Conservation (phyloP, 2,329 filamentous ascomycete species). For the Diaporthe eres region DNA sequence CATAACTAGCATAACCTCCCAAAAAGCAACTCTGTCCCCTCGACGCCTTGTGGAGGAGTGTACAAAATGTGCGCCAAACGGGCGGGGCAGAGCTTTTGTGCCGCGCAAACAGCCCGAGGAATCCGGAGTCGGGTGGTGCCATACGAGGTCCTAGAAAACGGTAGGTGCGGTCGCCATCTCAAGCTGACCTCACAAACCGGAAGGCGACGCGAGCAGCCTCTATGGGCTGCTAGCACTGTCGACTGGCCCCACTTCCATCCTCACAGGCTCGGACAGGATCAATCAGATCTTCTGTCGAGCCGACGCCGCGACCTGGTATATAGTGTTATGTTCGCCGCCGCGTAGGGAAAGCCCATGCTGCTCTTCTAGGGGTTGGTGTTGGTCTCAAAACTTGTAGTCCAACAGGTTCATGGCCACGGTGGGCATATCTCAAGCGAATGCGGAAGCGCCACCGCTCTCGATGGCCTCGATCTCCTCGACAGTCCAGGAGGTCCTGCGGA, state of each 20-base stretch:
- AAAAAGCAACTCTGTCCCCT: background rate
- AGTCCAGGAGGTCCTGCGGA: constrained; percentile 81
- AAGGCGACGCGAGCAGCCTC: background rate
- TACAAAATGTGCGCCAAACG: background rate
- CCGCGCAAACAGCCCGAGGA: background rate
- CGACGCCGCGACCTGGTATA: background rate
- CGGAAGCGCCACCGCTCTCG: constrained; percentile 87
- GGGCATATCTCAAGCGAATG: constrained; percentile 58
- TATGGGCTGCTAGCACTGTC: background rate
- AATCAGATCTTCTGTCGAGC: background rate
- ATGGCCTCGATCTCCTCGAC: constrained; percentile 94
- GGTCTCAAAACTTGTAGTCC: background rate
- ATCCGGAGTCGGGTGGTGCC: background rate
- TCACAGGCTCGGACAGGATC: background rate
- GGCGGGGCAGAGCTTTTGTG: background rate
- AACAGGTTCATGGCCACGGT: background rate
- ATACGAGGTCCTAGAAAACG: background rate
- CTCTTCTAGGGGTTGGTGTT: background rate
- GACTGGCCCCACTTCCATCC: background rate
- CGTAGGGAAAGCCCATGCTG: constrained; percentile 13
- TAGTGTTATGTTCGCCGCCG: background rate
- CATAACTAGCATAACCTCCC: constrained; percentile 13
- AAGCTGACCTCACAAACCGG: background rate
- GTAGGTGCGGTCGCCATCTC: background rate
- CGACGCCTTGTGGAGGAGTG: background rate